A percentile compares a stretch with the other conserved stretches of the same genome.
Conservation (phyloP, 75 land plant genomes). For the Selaginella tamariscina region DNA sequence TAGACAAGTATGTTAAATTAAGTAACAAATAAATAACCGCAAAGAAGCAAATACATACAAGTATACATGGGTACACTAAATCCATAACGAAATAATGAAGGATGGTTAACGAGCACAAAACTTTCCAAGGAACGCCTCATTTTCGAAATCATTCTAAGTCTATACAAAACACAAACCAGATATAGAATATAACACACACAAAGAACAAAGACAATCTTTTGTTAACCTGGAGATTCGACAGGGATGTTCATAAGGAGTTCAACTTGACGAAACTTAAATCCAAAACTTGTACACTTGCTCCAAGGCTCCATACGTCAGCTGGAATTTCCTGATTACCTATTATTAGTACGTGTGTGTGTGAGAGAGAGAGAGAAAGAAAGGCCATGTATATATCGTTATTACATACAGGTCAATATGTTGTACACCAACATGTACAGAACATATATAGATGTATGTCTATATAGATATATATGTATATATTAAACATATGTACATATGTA, state of each 20-base stretch:
- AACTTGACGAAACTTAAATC: slow-evolving; percentile 51
- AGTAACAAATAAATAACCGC: background rate
- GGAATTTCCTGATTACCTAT: slow-evolving; percentile 46
- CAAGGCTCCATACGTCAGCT: slow-evolving; percentile 57
- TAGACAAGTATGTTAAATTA: slow-evolving; percentile 58
- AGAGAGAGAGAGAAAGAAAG: background rate
- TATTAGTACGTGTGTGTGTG: background rate
- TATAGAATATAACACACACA: background rate
- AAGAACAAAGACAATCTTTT: background rate
- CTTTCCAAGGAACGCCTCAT: background rate
- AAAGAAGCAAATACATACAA: too few relatives aligned
- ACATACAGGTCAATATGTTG: background rate
- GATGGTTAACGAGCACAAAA: background rate
- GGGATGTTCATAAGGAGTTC: slow-evolving; percentile 33
- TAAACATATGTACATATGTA: background rate
- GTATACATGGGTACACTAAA: background rate
- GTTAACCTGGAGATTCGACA: slow-evolving; percentile 38
- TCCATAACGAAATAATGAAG: background rate
- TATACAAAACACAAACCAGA: background rate
- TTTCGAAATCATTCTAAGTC: background rate
- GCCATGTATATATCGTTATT: background rate
- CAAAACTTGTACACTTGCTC: slow-evolving; percentile 38
- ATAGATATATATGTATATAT: too few relatives aligned
- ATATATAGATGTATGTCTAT: background rate
- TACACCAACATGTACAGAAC: background rate